These are phyloP conservation scores for Steccherinum ochraceum DNA, from an alignment of 768 basidiomycete species.

Conservation along the genomic window DNA sequence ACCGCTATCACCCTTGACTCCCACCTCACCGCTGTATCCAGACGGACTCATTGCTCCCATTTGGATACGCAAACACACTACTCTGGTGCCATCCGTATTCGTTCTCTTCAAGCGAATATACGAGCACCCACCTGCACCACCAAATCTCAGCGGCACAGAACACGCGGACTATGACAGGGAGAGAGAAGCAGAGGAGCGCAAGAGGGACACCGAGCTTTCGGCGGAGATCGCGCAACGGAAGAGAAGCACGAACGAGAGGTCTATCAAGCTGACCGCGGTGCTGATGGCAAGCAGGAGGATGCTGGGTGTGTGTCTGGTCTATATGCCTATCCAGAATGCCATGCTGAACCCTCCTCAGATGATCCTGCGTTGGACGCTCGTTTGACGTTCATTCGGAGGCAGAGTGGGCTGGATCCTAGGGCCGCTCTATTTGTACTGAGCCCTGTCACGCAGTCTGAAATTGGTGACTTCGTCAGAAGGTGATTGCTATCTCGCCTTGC, in stretches of 20 bases:
- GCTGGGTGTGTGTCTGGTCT: constrained; percentile 53
- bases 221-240: constrained; percentile 76
- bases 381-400: constrained; percentile 79
- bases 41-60: constrained; percentile 97
- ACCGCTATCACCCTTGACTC: constrained; percentile 87
- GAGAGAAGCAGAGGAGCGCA: constrained; percentile 61
- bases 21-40: constrained; percentile 84
- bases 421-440: constrained; percentile 93
- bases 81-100: constrained; percentile 88
- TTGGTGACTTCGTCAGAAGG: constrained; percentile 87
- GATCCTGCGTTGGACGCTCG: constrained; percentile 79
- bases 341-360: constrained; percentile 42
- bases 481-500: constrained; percentile 19
- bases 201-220: constrained; percentile 69
- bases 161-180: constrained; percentile 51
- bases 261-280: constrained; percentile 92
- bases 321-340: background rate
- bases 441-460: constrained; percentile 80
- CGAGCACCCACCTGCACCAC: constrained; percentile 48
- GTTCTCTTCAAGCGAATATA: constrained; percentile 84
- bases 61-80: constrained; percentile 95
- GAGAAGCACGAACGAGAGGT: constrained; percentile 73
- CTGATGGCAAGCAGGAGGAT: constrained; percentile 83
- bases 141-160: constrained; percentile 49
- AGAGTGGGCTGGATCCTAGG: constrained; percentile 84